These are phyloP conservation scores for Talaromyces rugulosus DNA, from an alignment of 2,329 filamentous ascomycete species.

Conservation along the genomic window DNA sequence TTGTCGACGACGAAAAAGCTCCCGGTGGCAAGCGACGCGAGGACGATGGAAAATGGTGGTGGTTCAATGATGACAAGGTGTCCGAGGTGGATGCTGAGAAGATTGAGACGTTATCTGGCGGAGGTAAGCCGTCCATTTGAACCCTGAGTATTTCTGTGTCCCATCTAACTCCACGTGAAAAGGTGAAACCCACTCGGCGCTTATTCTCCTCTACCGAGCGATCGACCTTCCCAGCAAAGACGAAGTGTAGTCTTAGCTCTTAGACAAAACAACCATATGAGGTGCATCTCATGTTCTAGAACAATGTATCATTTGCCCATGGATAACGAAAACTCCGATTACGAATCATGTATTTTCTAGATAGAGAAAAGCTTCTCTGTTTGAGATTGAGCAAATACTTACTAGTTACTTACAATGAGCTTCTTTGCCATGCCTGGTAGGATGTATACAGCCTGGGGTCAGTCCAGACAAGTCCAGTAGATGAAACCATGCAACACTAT, in stretches of 20 bases:
- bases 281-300: background rate
- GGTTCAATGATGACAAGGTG: conserved; percentile 99
- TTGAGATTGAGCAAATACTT: background rate
- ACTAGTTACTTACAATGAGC: background rate
- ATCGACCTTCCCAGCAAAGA: conserved; percentile 45
- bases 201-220: conserved; percentile 49
- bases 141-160: background rate
- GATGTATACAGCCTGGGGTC: background rate
- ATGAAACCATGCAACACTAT: too few relatives aligned
- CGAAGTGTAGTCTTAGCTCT: conserved; percentile 20
- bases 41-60: conserved; percentile 98
- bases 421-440: background rate
- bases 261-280: background rate
- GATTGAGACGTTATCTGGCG: conserved; percentile 83
- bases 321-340: background rate
- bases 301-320: background rate
- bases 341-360: background rate
- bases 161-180: background rate
- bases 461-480: too few relatives aligned
- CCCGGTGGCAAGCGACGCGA: conserved; percentile 64
- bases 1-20: conserved; percentile 62
- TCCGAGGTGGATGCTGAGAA: conserved; percentile 87
- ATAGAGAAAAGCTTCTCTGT: background rate
- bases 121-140: conserved; percentile 54
- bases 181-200: conserved; percentile 49